Evolutionary conservation across 2,329 filamentous ascomycete species (phyloP).

Genomic region (Emmonsiellopsis sp.): DNA sequence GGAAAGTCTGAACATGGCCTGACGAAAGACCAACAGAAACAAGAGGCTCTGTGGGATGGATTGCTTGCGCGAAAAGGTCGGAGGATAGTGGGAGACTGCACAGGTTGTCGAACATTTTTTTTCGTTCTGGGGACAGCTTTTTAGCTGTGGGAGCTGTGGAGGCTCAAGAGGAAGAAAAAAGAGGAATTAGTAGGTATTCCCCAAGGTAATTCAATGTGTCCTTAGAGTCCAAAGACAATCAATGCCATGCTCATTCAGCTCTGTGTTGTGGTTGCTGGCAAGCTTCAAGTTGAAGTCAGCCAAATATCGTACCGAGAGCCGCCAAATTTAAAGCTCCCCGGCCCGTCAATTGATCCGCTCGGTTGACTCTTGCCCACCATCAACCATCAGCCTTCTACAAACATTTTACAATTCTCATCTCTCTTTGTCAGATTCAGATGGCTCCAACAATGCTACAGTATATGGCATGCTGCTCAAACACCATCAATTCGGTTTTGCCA

Average conservation of each 20-base stretch:
- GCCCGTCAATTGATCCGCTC: neutral
- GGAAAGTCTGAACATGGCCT: slow-evolving; percentile 78
- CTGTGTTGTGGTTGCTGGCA: neutral
- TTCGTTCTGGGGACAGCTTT: neutral
- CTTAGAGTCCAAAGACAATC: neutral
- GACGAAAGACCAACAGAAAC: slow-evolving; percentile 76
- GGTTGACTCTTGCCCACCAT: neutral
- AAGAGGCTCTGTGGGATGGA: slow-evolving; percentile 77
- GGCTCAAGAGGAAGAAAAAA: neutral
- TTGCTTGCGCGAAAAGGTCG: slow-evolving; percentile 79
- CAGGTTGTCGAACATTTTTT: slow-evolving; percentile 77
- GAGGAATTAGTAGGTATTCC: neutral
- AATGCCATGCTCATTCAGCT: neutral
- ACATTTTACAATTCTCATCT: neutral
- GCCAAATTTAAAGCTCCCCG: neutral
- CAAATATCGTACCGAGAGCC: neutral
- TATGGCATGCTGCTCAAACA: too few species aligned
- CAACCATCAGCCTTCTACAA: neutral
- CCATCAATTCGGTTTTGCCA: too few species aligned
- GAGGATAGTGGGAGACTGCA: slow-evolving; percentile 78
- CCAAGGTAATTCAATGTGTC: neutral
- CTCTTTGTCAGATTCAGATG: neutral
- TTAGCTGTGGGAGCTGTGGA: neutral
- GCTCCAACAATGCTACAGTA: too few species aligned
- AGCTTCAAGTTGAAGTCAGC: neutral